phyloP scores from a whole-genome alignment of 2,329 filamentous ascomycete genomes.

The Aspergillus brunneoviolaceus region DNA sequence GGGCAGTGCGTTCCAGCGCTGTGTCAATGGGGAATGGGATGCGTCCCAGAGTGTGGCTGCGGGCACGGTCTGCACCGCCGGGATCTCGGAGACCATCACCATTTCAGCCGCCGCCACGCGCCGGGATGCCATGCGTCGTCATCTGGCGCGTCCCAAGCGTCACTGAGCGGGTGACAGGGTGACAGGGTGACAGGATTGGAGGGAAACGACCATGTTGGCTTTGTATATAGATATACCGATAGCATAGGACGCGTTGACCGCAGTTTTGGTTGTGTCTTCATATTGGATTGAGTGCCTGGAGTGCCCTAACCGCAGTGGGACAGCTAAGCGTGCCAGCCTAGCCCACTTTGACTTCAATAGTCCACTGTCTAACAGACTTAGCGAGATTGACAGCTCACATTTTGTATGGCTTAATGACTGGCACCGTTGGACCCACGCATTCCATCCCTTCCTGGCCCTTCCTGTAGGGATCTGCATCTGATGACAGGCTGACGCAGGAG shows the following conservation, averaged over 20 bases:
- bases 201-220: no score
- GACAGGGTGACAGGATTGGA: not conserved
- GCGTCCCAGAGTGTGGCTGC: slow-evolving; percentile 17
- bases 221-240: not conserved
- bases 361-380: not conserved
- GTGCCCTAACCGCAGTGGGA: not conserved
- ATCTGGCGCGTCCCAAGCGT: not conserved
- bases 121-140: not conserved
- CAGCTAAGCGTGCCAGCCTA: not conserved
- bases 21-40: slow-evolving; percentile 19
- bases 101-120: slow-evolving; percentile 1
- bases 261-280: no score
- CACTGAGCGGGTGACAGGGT: not conserved
- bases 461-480: not conserved
- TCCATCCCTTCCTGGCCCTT: not conserved
- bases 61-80: slow-evolving; percentile 16
- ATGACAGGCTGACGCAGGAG: not conserved
- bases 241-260: not conserved
- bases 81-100: slow-evolving; percentile 8
- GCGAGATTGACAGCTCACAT: not conserved
- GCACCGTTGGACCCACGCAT: not conserved
- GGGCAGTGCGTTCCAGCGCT: slow-evolving; percentile 21
- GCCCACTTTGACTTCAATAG: not conserved
- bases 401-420: not conserved
- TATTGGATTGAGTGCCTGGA: no score